Evolutionary conservation across 169 alveolate genomes (phyloP).

Genomic region (Cryptosporidium bovis): DNA sequence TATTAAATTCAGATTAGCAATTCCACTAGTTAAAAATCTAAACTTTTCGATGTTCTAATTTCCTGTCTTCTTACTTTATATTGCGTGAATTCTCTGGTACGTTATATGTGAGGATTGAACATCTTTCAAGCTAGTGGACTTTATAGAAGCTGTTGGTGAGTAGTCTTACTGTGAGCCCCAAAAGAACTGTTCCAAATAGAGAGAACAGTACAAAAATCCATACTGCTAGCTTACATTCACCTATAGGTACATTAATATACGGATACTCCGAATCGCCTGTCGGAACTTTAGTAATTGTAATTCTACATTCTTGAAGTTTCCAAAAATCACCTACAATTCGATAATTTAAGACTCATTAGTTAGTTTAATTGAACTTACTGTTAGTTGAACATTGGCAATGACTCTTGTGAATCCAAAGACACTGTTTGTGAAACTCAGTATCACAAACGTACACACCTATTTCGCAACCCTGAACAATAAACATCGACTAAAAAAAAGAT

Average conservation of each 20-base stretch:
- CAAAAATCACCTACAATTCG: constrained; percentile 18
- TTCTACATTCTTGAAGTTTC: constrained; percentile 62
- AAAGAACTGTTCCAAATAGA: background rate
- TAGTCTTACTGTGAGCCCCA: constrained; percentile 10
- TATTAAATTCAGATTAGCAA: constrained; percentile 30
- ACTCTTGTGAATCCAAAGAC: constrained; percentile 65
- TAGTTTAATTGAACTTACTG: constrained; percentile 8
- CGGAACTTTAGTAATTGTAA: constrained; percentile 44
- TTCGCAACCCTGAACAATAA: constrained; percentile 44
- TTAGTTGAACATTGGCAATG: constrained; percentile 71
- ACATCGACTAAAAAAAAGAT: background rate
- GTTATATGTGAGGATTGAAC: too few species aligned
- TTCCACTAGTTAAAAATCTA: constrained; percentile 41
- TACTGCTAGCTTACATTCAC: constrained; percentile 67
- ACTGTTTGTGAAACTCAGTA: constrained; percentile 51
- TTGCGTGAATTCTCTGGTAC: background rate
- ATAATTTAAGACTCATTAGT: too few species aligned
- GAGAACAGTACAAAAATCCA: constrained; percentile 55
- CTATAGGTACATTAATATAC: constrained; percentile 44
- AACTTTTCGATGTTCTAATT: constrained; percentile 1
- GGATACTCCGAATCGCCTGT: constrained; percentile 69
- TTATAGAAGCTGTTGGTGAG: background rate
- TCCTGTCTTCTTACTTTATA: background rate
- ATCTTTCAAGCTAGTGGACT: background rate
- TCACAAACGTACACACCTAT: constrained; percentile 70